Percentiles rank a stretch among this genome's conserved stretches.
Evolutionary conservation across 1,284 basidiomycete species (phyloP).

Genomic region (Cryptococcus amylolentus): DNA sequence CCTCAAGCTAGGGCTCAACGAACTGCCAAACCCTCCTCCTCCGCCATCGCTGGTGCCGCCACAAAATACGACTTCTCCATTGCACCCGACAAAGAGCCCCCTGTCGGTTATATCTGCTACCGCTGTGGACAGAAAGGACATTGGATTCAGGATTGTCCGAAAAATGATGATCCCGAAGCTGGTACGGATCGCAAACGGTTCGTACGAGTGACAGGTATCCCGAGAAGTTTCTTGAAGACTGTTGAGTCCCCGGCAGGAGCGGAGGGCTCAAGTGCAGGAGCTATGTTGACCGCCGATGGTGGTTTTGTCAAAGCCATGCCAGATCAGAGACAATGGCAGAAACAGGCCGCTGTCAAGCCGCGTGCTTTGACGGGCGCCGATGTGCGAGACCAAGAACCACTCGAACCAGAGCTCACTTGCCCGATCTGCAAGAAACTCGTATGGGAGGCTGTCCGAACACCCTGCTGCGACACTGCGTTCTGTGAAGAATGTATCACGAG

Average conservation of each 20-base stretch:
- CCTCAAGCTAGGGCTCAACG: constrained; percentile 11
- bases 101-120: constrained; percentile 97
- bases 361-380: constrained; percentile 78
- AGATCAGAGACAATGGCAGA: constrained; percentile 83
- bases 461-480: constrained; percentile 83
- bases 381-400: constrained; percentile 72
- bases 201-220: constrained; percentile 96
- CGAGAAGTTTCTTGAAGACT: constrained; percentile 92
- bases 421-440: constrained; percentile 85
- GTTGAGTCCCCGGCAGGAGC: constrained; percentile 74
- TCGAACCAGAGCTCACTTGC: constrained; percentile 73
- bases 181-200: constrained; percentile 85
- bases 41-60: constrained; percentile 53
- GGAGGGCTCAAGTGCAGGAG: constrained; percentile 70
- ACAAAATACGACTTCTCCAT: constrained; percentile 40
- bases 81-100: constrained; percentile 56
- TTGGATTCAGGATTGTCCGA: constrained; percentile 99
- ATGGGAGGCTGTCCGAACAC: constrained; percentile 82
- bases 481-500: constrained; percentile 95
- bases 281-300: constrained; percentile 96
- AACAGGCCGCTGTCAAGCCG: constrained; percentile 68
- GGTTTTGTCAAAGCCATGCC: constrained; percentile 80
- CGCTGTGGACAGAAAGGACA: constrained; percentile 98
- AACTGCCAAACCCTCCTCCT: constrained; percentile 16
- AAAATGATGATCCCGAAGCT: constrained; percentile 90